A percentile compares a stretch with the other conserved stretches of the same genome.
Conservation (phyloP, 441 rosid genomes). For the Erysimum cheiri region DNA sequence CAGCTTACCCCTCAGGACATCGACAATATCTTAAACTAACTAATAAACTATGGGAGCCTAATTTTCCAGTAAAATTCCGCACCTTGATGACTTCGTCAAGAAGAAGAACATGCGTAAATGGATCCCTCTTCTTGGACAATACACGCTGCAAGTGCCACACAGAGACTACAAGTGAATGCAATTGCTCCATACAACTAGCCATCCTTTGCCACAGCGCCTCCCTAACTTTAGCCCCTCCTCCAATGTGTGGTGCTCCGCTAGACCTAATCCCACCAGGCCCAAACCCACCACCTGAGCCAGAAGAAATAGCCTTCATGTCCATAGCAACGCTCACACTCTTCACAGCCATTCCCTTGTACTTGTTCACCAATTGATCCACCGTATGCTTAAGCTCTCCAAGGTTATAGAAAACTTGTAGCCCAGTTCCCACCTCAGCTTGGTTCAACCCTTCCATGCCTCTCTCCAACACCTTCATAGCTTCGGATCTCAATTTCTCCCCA, state of each 20-base stretch:
- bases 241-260: slow-evolving; percentile 90
- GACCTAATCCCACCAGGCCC: slow-evolving; percentile 96
- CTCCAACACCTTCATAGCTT: slow-evolving; percentile 83
- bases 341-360: slow-evolving; percentile 77
- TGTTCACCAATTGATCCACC: slow-evolving; percentile 81
- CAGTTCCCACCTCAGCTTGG: slow-evolving; percentile 97
- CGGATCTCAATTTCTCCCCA: slow-evolving; percentile 68
- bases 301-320: slow-evolving; percentile 92
- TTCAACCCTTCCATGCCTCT: slow-evolving; percentile 96
- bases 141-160: slow-evolving; percentile 99
- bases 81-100: slow-evolving; percentile 97
- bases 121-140: slow-evolving; percentile 94
- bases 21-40: background rate
- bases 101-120: slow-evolving; percentile 89
- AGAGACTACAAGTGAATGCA: slow-evolving; percentile 77
- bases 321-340: slow-evolving; percentile 76
- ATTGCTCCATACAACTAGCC: slow-evolving; percentile 83
- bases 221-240: slow-evolving; percentile 88
- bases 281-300: slow-evolving; percentile 56
- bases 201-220: slow-evolving; percentile 95
- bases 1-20: background rate
- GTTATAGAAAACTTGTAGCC: slow-evolving; percentile 94
- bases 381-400: slow-evolving; percentile 78
- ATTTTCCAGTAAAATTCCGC: slow-evolving; percentile 1
- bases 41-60: background rate